Base-by-base conservation (phyloP, 768 basidiomycete genomes). In the Leucogyrophana mollusca region DNA sequence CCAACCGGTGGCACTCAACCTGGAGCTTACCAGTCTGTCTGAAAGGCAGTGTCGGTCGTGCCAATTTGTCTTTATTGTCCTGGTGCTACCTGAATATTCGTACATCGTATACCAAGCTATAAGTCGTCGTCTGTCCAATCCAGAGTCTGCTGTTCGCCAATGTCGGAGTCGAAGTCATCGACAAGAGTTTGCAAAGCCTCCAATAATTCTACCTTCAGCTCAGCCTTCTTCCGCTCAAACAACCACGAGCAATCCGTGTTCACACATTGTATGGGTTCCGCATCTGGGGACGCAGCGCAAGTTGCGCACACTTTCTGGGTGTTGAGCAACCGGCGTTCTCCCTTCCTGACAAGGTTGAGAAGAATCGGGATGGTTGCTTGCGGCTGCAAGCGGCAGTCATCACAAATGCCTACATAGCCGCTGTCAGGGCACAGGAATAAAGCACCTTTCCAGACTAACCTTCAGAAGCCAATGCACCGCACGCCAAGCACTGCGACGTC, bases 181-280 rank as follows among this genome's bases (percentile, higher is more conserved):
- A 73, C 50, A 11, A 73, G 21, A 24, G 54, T 60, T 16, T 56
- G 50, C 10, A 72, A 41, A 7, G 57, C 58, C 11, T 61, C 60
- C 18, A 72, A 43, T n/a, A 46, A 56, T 35, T 64, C 65, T 4
- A 50, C 36, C 47, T 67, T 73, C 49, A 61, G 56, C 49, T 85
- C 82, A 4, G 76, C 71, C 54, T 80, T 83, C 50, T 76, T 79
- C 27, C 90, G 73, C 23, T 84, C 78, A 54, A 82, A 96, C 25
- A 93, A 64, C 81, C 90, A 87, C 0, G 85, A 78, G 60, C 94
- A 98, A 58, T 96, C 93, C 37, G 90, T 69, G 7, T 90, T 91
- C 56, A 87, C 83, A 65, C 94, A 98, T 25, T 76, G 63, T 37
- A 84, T 77, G 1, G 76, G 73, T 46, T 91, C 90, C 10, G 65